These are phyloP conservation scores for Aegilops bicornis DNA, from an alignment of 176 grass and related monocot species.

Conservation along the genomic window DNA sequence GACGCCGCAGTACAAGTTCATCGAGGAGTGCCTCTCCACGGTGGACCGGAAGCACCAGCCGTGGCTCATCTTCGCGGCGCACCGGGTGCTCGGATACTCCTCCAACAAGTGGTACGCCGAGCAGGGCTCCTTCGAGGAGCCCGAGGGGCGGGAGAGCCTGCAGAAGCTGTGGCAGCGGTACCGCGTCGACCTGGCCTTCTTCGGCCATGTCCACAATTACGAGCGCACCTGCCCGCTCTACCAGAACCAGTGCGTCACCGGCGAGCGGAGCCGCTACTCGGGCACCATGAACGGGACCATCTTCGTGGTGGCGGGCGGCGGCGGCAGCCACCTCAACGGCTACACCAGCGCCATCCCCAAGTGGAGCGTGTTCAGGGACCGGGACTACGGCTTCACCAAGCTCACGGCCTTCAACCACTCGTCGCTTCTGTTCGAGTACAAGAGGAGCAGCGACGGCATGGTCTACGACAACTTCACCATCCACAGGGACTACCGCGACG, in stretches of 20 bases:
- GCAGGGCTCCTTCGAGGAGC: conserved; percentile 77
- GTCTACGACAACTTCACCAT: no score
- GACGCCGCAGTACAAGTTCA: conserved; percentile 62
- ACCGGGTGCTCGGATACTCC: conserved; percentile 87
- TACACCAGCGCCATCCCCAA: conserved; percentile 48
- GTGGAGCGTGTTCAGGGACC: conserved; percentile 77
- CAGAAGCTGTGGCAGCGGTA: conserved; percentile 80
- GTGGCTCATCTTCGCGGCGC: conserved; percentile 75
- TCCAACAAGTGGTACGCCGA: conserved; percentile 49
- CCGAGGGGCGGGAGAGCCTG: conserved; percentile 76
- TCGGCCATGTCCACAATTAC: conserved; percentile 87
- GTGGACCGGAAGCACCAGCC: conserved; percentile 91
- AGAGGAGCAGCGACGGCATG: no score
- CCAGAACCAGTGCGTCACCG: conserved; percentile 66
- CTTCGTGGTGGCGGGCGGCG: conserved; percentile 71
- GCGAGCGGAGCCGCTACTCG: conserved; percentile 47
- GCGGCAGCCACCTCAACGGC: conserved; percentile 52
- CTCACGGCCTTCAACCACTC: no score
- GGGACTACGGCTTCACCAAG: no score
- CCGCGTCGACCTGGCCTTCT: conserved; percentile 75
- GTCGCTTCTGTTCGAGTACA: no score
- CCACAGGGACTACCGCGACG: no score
- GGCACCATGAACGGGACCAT: conserved; percentile 84
- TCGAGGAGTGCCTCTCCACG: conserved; percentile 71
- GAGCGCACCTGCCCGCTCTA: conserved; percentile 84